Evolutionary conservation across 1,139 yeast genomes (phyloP), one percentile per base, ranked within the genome.

Genomic region (Tardiomyces depauwii): DNA sequence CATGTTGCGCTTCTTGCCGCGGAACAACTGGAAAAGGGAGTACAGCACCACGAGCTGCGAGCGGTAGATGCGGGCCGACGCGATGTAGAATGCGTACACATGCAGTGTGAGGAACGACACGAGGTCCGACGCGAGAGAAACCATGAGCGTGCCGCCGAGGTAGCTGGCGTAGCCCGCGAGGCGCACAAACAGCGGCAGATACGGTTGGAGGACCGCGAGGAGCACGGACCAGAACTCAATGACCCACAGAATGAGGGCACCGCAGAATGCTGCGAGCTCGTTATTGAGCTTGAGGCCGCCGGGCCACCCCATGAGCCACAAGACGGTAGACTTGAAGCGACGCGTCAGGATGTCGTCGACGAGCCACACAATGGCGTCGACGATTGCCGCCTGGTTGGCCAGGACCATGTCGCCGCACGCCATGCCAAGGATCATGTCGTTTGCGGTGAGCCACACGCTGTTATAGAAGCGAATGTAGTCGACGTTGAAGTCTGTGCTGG

Each of bases 281-380:
- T 79, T 81, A 62, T 93, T 93, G 48, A 93, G 73, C 59, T 93
- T 93, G 58, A 93, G 80, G 2, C 98, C 98, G 10, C 94, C 96
- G 0, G 98, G 98, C 60, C 91, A 85, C 53, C 77, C 77, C 67
- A 89, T 87, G 33, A 93, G 71, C 93, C 95, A 84, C 1, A 70
- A 55, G 12, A 89, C 78, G 30, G 82, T 64, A 2, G 60, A 55
- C 39, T 72, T 67, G 44, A 82, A 64, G 38, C 65, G 65, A 23
- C 62, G 59, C 2, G 75, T 65, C 9, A 80, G 49, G 0, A 58
- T 45, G 21, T 63, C 58, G 41, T 72, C 71, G 40, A 78, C 61
- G 28, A 65, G 57, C 36, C 50, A 54, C 12, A 53, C 53, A 11
- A 61, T 47, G 7, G 46, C 46, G 0, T 53, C 45, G 0, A 65